These are phyloP conservation scores for Ilyonectria mors-panacis DNA, from an alignment of 2,329 filamentous ascomycete species.

Conservation along the genomic window DNA sequence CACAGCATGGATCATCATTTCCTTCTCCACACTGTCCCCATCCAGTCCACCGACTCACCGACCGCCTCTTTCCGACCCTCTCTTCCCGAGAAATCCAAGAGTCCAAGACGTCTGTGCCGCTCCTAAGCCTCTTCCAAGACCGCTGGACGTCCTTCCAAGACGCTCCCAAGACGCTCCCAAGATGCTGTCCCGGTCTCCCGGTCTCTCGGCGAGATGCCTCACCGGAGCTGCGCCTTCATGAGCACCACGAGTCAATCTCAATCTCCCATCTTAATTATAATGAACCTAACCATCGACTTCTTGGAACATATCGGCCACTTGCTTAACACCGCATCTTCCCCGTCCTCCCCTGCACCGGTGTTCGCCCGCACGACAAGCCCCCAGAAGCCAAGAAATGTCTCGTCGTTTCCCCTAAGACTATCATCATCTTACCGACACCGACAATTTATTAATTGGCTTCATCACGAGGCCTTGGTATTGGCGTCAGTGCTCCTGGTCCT, in stretches of 20 bases:
- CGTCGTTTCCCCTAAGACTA: slow-evolving; percentile 2
- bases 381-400: slow-evolving; percentile 5
- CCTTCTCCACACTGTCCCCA: neutral
- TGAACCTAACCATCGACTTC: neutral
- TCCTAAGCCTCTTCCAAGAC: slow-evolving; percentile 10
- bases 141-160: neutral
- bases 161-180: slow-evolving; percentile 3
- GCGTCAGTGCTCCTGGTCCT: neutral
- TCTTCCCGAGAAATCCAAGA: neutral
- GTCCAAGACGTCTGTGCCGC: neutral
- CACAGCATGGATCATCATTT: neutral
- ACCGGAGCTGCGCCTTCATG: slow-evolving; percentile 13
- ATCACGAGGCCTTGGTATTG: slow-evolving; percentile 5
- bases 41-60: neutral
- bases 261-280: neutral
- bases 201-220: slow-evolving; percentile 6
- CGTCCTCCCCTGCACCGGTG: neutral
- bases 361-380: slow-evolving; percentile 6
- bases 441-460: neutral
- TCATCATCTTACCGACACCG: slow-evolving; percentile 12
- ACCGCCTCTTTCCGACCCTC: slow-evolving; percentile 1
- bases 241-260: neutral
- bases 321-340: neutral
- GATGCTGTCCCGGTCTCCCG: neutral
- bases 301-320: neutral